A percentile compares a stretch with the other conserved stretches of the same genome.
Evolutionary conservation across 768 basidiomycete species (phyloP).

Genomic region (Fistulinella prunicolor): DNA sequence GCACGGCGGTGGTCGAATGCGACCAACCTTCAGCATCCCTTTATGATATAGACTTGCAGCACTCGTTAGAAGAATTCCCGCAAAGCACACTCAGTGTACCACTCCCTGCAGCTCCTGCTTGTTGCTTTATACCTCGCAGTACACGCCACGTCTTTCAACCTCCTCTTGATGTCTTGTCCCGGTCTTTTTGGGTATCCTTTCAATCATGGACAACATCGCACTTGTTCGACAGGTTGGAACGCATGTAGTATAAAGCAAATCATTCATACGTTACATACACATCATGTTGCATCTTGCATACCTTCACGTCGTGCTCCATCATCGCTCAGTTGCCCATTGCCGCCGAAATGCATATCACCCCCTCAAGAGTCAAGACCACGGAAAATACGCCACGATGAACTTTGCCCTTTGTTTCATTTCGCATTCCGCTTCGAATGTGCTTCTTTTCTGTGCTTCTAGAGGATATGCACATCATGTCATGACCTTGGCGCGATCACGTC

Average conservation of each 20-base stretch:
- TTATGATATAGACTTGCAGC: conserved; percentile 31
- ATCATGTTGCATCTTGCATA: conserved; percentile 21
- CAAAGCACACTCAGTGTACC: conserved; percentile 15
- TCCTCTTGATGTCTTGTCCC: conserved; percentile 30
- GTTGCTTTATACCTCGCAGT: conserved; percentile 10
- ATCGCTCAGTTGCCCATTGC: conserved; percentile 7
- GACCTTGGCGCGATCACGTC: no score
- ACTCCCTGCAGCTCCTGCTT: background rate
- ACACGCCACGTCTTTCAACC: background rate
- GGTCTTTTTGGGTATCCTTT: conserved; percentile 26
- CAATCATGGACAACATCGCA: conserved; percentile 26
- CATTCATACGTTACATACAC: conserved; percentile 29
- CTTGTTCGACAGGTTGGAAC: conserved; percentile 28
- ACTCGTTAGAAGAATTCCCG: conserved; percentile 9
- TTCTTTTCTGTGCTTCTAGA: background rate
- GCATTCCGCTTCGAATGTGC: background rate
- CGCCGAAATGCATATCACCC: no score
- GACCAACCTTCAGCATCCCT: conserved; percentile 32
- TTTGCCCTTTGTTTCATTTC: conserved; percentile 10
- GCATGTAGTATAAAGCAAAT: conserved; percentile 32
- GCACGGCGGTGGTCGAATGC: conserved; percentile 37
- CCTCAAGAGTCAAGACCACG: no score
- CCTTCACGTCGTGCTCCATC: conserved; percentile 7
- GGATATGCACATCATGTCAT: background rate
- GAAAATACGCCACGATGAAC: background rate